Evolutionary conservation across 2,329 filamentous ascomycete genomes (phyloP), one percentile per base, ranked within the genome.

Genomic region (Scedosporium boydii): DNA sequence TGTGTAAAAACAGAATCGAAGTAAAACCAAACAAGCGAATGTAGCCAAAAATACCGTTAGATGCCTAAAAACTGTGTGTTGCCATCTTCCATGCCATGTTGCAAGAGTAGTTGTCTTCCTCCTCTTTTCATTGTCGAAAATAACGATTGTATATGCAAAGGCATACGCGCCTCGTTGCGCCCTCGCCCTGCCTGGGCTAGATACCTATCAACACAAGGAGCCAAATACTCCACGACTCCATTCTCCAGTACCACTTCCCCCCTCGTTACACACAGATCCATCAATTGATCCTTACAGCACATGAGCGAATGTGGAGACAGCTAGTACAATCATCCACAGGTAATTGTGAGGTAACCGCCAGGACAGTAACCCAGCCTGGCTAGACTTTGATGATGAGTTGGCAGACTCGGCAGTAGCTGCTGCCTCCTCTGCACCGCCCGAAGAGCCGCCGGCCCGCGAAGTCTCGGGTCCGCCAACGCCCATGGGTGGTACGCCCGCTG

Each of bases 401-500:
- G n/a, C 23, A 5, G 58, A 48, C 21, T 60, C 58, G 6, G n/a
- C 58, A 4, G 58, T 48, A 5, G 38, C 26, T 18, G 48, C 29
- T 3, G 46, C 26, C 9, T 42, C 59, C 53, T 55, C 59, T 0
- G n/a, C 34, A 23, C 34, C 29, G 23, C 21, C n/a, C 21, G 41
- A 16, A n/a, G 26, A 34, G 3, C 34, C 29, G 9, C 46, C 46
- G 9, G 27, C 44, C 3, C 46, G 21, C 16, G 44, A 23, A 9
- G 59, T 53, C 38, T 61, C 46, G 26, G 59, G 59, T 9, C 59
- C 59, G 16, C 58, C 58, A 5, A 60, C 58, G 21, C 55, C 55
- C 26, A 58, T 34, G 55, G 55, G 34, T 18, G 23, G 21, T 4
- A 16, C 41, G 29, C 23, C 42, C 48, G 48, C 10, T 9, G 58